Conservation (phyloP, 352 stramenopile species). For the Pythium oligandrum region DNA sequence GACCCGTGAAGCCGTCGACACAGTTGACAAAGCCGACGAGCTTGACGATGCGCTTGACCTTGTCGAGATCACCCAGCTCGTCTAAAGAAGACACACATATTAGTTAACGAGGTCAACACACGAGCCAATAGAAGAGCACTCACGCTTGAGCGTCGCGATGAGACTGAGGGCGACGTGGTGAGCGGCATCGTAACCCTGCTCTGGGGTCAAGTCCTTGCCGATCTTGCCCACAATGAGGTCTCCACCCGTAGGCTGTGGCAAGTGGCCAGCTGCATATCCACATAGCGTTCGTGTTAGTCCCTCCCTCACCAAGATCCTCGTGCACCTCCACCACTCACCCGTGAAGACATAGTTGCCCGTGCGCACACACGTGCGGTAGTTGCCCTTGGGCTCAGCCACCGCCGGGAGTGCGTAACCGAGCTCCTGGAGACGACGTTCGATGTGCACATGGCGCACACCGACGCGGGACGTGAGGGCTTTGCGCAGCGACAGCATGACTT, state of each 20-base stretch:
- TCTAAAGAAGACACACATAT: constrained; percentile 23
- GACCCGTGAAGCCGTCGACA: constrained; percentile 87
- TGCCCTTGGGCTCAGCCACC: constrained; percentile 85
- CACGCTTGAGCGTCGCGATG: constrained; percentile 88
- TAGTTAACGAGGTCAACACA: constrained; percentile 8
- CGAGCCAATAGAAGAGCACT: constrained; percentile 7
- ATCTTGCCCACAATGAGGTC: constrained; percentile 87
- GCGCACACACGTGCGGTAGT: constrained; percentile 84
- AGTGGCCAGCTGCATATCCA: constrained; percentile 54
- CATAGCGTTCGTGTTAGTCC: no score
- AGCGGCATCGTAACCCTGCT: constrained; percentile 90
- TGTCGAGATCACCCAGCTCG: constrained; percentile 90
- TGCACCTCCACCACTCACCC: constrained; percentile 19
- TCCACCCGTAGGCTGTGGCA: constrained; percentile 65
- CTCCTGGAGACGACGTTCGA: constrained; percentile 78
- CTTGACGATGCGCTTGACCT: constrained; percentile 94
- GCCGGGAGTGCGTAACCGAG: constrained; percentile 81
- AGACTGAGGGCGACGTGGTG: constrained; percentile 88
- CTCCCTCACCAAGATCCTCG: no score
- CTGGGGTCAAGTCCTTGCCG: constrained; percentile 80
- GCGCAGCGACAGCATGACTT: constrained; percentile 26
- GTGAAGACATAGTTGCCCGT: constrained; percentile 83
- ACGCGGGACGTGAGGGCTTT: constrained; percentile 20
- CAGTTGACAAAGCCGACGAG: constrained; percentile 96
- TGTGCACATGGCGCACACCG: constrained; percentile 63